Base-by-base conservation (phyloP, 352 stramenopile species). In the Phytophthora meadii region DNA sequence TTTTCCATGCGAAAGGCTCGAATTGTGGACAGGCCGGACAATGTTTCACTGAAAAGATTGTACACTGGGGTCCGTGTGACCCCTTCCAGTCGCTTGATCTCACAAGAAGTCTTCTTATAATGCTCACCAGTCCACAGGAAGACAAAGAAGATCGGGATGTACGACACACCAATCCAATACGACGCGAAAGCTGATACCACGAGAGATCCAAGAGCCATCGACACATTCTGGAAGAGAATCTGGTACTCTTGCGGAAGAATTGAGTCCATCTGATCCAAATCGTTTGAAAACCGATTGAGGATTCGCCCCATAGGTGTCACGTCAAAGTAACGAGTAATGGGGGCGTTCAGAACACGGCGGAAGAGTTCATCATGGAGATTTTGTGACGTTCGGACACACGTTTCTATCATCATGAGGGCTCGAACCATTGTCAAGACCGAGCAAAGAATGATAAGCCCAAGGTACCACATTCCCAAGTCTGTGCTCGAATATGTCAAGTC, bases 51-150 rank as follows among this genome's bases (percentile, higher is more conserved):
- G 37, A 98, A 86, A 39, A 98, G 77, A 3, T 85, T 85, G 79
- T 97, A 98, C 34, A 99, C 87, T 4, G 97, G 96, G 12, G 87
- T 78, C 28, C 77, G 68, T 3, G 65, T 78, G 41, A 98, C 65
- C 2, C 88, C 89, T 61, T 99, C 96, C 6, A 99, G 76, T 5
- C 95, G 82, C 72, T 98, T 98, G n/a, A 98, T 65, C 56, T 98
- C 94, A 7, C 79, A 59, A 52, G 85, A 78, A 11, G 73, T 81
- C 37, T 79, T 77, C 53, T 97, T 86, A 68, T 96, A 98, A 22
- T 98, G 98, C n/a, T 92, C 87, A 3, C 82, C 77, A n/a, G 71
- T 70, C 19, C 69, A 48, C 9, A 76, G 59, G 41, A 89, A 93
- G 24, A 91, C 62, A 39, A 76, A 14, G 11, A 89, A 39, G 9